Evolutionary conservation across 2,329 filamentous ascomycete species (phyloP), one percentile per base, ranked within the genome.

Genomic region (Ceratocystis huliohia): DNA sequence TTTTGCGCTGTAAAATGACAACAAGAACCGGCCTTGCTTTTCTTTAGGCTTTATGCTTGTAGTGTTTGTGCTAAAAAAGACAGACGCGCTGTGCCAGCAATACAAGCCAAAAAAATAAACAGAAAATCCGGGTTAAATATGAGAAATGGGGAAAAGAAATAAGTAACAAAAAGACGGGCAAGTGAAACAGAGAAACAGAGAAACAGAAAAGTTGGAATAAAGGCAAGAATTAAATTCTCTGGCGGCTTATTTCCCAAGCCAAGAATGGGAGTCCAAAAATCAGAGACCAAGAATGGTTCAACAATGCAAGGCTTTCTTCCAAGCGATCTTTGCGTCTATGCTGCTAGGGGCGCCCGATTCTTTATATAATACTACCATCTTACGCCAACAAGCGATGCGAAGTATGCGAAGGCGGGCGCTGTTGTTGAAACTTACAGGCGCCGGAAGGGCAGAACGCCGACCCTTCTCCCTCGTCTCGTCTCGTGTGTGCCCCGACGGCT

Each of bases 31-130:
- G 37, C 37, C 13, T 41, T 41, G 37, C 37, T 41, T 13, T 41
- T 41, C 37, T 41, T 15, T 13, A 41, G 37, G 10, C 13, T 41
- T 41, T 41, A 15, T 41, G 10, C 10, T 41, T 41, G 10, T 15
- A 1, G 37, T 41, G 30, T 30, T 6, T 78, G 70, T 20, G 41
- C 20, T 37, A 17, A 25, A n/a, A 57, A 33, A 13, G 22, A 10
- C 30, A 22, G 37, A 44, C 30, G 5, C 37, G 48, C 33, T 15
- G 5, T 44, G 33, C 37, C 61, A 20, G 61, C 10, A 50, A 50
- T 33, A 50, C n/a, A 44, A 13, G 63, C 3, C 1, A 28, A 20
- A 15, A 20, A 17, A 64, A 20, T 3, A 37, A 20, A 30, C 22
- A 15, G 63, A 56, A 48, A 20, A 48, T 17, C 17, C 17, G 20